Percentiles rank a stretch among this genome's conserved stretches.
Conservation (phyloP, 2,329 filamentous ascomycete species). For the Coniella lustricola region DNA sequence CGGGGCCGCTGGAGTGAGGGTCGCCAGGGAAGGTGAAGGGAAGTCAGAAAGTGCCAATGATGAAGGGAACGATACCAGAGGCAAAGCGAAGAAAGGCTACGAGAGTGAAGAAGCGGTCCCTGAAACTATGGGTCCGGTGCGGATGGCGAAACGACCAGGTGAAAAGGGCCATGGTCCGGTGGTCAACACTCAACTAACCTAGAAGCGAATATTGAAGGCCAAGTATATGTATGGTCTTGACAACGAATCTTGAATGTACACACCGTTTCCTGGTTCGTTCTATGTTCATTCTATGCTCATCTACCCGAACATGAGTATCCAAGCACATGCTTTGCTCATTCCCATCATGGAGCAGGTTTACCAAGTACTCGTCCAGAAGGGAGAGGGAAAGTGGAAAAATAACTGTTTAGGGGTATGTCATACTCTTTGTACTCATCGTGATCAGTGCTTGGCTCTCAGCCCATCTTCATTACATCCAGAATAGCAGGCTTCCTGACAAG, state of each 20-base stretch:
- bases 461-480: constrained; percentile 2
- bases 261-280: too few relatives aligned
- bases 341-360: too few relatives aligned
- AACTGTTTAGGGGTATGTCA: too few relatives aligned
- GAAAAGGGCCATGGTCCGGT: constrained; percentile 15
- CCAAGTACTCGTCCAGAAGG: too few relatives aligned
- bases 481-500: constrained; percentile 7
- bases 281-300: too few relatives aligned
- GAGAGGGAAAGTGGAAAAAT: too few relatives aligned
- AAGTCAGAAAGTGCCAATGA: background rate
- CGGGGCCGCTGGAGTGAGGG: constrained; percentile 50
- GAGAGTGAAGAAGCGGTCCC: background rate
- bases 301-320: too few relatives aligned
- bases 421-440: too few relatives aligned
- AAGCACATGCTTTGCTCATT: too few relatives aligned
- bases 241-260: too few relatives aligned
- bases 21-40: constrained; percentile 18
- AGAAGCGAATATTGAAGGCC: background rate
- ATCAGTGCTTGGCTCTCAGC: background rate
- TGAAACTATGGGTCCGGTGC: constrained; percentile 6
- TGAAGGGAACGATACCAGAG: too few relatives aligned
- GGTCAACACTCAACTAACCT: constrained; percentile 2
- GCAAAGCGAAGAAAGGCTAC: background rate
- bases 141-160: constrained; percentile 3
- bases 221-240: too few relatives aligned